Evolutionary conservation across 768 basidiomycete genomes (phyloP).

Genomic region (Tulasnella calospora): DNA sequence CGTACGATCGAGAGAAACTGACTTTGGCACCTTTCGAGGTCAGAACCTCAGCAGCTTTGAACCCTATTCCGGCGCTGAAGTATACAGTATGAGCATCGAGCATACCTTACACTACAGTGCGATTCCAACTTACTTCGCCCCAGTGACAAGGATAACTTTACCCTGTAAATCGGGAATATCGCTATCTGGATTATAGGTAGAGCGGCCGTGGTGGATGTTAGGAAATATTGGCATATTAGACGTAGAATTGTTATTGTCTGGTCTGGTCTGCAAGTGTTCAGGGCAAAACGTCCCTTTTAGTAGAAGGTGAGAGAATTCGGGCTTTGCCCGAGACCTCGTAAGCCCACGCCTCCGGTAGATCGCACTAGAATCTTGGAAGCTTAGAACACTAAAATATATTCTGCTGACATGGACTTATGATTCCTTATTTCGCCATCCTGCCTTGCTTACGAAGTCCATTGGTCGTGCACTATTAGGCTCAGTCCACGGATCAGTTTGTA

Average conservation of each 20-base stretch:
- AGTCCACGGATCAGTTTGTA: too few species aligned
- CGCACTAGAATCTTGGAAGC: background rate
- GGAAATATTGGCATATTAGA: background rate
- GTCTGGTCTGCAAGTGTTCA: background rate
- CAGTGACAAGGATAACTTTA: conserved; percentile 7
- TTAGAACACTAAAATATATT: background rate
- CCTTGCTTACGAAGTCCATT: background rate
- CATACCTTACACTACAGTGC: background rate
- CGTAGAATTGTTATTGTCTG: background rate
- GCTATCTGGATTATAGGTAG: background rate
- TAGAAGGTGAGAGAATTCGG: background rate
- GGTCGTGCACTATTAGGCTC: too few species aligned
- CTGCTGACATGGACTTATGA: background rate
- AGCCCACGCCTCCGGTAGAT: background rate
- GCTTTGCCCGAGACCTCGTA: background rate
- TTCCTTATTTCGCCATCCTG: too few species aligned
- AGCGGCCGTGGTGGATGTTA: background rate
- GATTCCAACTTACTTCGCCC: background rate
- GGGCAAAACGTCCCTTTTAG: background rate
- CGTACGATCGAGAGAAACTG: background rate
- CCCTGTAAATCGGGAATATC: background rate
- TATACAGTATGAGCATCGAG: background rate
- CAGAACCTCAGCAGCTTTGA: background rate
- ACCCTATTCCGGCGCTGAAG: conserved; percentile 3
- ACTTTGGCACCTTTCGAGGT: conserved; percentile 11